A percentile compares a stretch with the other conserved stretches of the same genome.
Conservation (phyloP, 345 rosid genomes). For the Melaleuca quinquenervia region DNA sequence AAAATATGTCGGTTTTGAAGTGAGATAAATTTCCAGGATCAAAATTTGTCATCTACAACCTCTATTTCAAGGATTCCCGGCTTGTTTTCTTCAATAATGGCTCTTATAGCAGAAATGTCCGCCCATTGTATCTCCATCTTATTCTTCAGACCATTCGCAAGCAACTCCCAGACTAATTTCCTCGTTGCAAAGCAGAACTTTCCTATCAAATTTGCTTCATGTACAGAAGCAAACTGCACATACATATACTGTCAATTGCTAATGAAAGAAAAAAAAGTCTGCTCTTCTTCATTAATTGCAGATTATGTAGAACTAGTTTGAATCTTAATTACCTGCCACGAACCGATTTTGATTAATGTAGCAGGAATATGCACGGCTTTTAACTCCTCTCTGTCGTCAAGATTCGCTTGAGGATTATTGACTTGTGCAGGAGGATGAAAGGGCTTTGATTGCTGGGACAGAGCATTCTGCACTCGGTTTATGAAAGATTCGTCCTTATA, state of each 20-base stretch:
- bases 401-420: neutral
- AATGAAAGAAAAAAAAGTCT: neutral
- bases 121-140: slow-evolving; percentile 31
- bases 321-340: slow-evolving; percentile 28
- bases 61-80: slow-evolving; percentile 24
- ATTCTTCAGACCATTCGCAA: slow-evolving; percentile 18
- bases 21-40: neutral
- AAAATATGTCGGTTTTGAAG: neutral
- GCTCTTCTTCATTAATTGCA: neutral
- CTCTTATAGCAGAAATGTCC: slow-evolving; percentile 17
- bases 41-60: neutral
- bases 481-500: neutral
- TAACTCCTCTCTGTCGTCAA: slow-evolving; percentile 7
- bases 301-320: neutral
- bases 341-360: slow-evolving; percentile 20
- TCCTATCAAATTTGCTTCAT: slow-evolving; percentile 35
- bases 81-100: slow-evolving; percentile 5
- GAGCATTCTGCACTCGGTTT: neutral
- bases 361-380: slow-evolving; percentile 28
- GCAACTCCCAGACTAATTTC: slow-evolving; percentile 61
- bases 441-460: neutral
- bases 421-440: neutral
- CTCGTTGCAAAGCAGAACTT: slow-evolving; percentile 45
- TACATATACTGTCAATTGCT: neutral
- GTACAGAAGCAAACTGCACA: slow-evolving; percentile 16